phyloP scores from a whole-genome alignment of 2,329 filamentous ascomycete genomes.

The Aspergillus novoparasiticus region DNA sequence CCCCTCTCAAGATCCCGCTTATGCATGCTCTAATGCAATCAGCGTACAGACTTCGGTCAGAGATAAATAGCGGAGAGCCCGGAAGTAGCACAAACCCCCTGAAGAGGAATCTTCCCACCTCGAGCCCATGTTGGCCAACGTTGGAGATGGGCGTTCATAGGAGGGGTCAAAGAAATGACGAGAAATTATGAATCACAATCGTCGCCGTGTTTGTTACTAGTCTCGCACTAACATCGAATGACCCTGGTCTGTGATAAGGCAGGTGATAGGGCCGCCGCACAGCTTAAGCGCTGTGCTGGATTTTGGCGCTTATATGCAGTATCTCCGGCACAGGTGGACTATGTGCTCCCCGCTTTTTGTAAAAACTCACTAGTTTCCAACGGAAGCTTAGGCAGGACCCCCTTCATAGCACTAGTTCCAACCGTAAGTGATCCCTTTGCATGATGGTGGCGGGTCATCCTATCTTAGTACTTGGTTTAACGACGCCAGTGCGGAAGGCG shows the following conservation, averaged over 20 bases:
- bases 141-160: not conserved
- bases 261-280: not conserved
- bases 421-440: not conserved
- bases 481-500: conserved; percentile 1
- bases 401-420: not conserved
- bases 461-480: not conserved
- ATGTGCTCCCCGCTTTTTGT: not conserved
- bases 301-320: not conserved
- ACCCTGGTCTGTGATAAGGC: not conserved
- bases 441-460: not conserved
- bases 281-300: not conserved
- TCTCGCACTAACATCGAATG: not conserved
- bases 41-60: not conserved
- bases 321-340: not conserved
- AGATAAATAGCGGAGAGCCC: not conserved
- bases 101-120: not conserved
- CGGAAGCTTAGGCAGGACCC: not conserved
- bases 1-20: not conserved
- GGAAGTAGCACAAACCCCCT: too few relatives aligned
- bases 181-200: not conserved
- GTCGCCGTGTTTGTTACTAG: not conserved
- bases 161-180: not conserved
- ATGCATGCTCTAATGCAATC: not conserved
- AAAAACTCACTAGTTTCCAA: not conserved
- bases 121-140: not conserved